Conservation (phyloP, 352 stramenopile species). For the Pythium aquatile region DNA sequence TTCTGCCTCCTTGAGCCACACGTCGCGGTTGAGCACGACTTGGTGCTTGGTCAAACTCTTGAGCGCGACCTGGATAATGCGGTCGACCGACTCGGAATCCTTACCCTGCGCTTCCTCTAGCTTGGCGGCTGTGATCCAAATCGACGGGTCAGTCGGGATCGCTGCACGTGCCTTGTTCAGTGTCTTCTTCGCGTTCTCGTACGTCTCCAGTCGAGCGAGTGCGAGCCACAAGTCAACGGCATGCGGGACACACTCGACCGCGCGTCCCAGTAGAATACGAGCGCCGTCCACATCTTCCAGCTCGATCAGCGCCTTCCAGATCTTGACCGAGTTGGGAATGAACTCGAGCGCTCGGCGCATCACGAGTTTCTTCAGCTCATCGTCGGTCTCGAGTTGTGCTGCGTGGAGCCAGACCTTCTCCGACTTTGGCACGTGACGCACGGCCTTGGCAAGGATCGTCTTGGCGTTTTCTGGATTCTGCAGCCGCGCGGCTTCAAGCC, state of each 20-base stretch:
- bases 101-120: slow-evolving; percentile 97
- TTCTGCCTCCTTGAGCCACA: slow-evolving; percentile 97
- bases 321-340: slow-evolving; percentile 95
- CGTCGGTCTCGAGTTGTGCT: slow-evolving; percentile 92
- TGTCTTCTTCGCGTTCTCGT: slow-evolving; percentile 97
- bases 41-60: slow-evolving; percentile 90
- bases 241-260: slow-evolving; percentile 98
- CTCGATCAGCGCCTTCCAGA: slow-evolving; percentile 99
- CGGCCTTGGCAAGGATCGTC: slow-evolving; percentile 95
- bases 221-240: slow-evolving; percentile 98
- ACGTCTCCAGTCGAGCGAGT: slow-evolving; percentile 96
- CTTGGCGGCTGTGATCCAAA: slow-evolving; percentile 99
- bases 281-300: slow-evolving; percentile 97
- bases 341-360: slow-evolving; percentile 92
- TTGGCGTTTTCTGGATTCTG: slow-evolving; percentile 96
- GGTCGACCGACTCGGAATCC: slow-evolving; percentile 79
- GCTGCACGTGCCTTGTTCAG: slow-evolving; percentile 95
- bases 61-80: slow-evolving; percentile 78
- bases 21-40: slow-evolving; percentile 92
- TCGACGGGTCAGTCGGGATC: slow-evolving; percentile 94
- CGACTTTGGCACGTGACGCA: slow-evolving; percentile 90
- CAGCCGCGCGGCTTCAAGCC: slow-evolving; percentile 96
- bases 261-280: slow-evolving; percentile 92
- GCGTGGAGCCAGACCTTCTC: slow-evolving; percentile 97
- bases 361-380: slow-evolving; percentile 89